Evolutionary conservation across 352 stramenopile species (phyloP).

Genomic region (Pythium plurisporium): DNA sequence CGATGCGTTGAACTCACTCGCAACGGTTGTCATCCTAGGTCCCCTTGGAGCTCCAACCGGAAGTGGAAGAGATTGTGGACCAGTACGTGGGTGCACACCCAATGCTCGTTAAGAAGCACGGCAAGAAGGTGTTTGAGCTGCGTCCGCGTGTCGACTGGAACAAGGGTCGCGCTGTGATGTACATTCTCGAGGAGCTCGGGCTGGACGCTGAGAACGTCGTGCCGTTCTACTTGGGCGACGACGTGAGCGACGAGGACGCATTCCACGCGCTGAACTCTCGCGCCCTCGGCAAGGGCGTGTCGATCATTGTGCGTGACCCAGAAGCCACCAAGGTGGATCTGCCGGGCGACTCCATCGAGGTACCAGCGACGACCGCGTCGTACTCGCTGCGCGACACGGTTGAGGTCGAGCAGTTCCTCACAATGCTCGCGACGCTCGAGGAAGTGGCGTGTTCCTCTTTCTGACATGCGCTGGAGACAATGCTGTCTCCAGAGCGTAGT

Average conservation of each 20-base stretch:
- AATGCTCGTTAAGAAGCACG: conserved; percentile 55
- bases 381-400: conserved; percentile 57
- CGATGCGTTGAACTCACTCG: no score
- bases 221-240: conserved; percentile 80
- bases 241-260: conserved; percentile 75
- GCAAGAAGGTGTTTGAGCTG: conserved; percentile 80
- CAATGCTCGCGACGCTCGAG: conserved; percentile 36
- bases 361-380: conserved; percentile 43
- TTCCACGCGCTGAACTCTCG: conserved; percentile 52
- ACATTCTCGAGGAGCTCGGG: conserved; percentile 59
- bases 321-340: conserved; percentile 42
- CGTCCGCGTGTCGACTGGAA: conserved; percentile 75
- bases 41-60: conserved; percentile 25
- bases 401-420: conserved; percentile 59
- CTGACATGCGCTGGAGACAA: conserved; percentile 24
- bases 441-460: conserved; percentile 26
- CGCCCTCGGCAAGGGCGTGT: conserved; percentile 41
- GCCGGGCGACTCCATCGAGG: conserved; percentile 37
- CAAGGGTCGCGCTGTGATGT: conserved; percentile 76
- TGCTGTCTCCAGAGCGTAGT: conserved; percentile 11
- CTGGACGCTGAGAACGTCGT: conserved; percentile 61
- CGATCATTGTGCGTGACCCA: conserved; percentile 58
- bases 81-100: conserved; percentile 49
- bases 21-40: not conserved
- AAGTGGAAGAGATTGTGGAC: conserved; percentile 88